Conservation (phyloP, 2,329 filamentous ascomycete species). For the Colletotrichum noveboracense region DNA sequence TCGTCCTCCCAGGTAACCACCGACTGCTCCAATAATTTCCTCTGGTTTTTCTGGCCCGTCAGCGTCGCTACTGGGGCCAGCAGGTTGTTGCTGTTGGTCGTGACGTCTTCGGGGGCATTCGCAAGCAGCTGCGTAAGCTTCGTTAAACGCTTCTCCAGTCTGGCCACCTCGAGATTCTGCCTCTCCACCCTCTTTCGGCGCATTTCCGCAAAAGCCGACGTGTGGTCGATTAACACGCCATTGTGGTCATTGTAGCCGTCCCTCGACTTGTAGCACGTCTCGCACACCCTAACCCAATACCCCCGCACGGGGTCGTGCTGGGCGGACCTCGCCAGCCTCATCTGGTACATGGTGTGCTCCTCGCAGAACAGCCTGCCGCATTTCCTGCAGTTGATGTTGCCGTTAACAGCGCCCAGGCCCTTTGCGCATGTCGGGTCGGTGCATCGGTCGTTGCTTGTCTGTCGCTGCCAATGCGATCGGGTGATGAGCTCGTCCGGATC, state of each 20-base stretch:
- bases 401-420: slow-evolving; percentile 77
- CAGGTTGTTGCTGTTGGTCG: slow-evolving; percentile 57
- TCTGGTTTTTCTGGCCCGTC: slow-evolving; percentile 73
- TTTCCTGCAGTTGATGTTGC: slow-evolving; percentile 89
- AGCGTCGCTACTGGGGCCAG: slow-evolving; percentile 67
- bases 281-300: slow-evolving; percentile 93
- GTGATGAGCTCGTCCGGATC: slow-evolving; percentile 93
- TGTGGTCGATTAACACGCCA: slow-evolving; percentile 75
- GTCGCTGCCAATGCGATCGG: slow-evolving; percentile 85
- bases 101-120: slow-evolving; percentile 71
- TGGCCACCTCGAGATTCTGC: slow-evolving; percentile 83
- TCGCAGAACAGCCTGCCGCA: slow-evolving; percentile 96
- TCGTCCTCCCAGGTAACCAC: slow-evolving; percentile 97
- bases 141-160: slow-evolving; percentile 89
- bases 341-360: slow-evolving; percentile 99
- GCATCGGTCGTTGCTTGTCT: slow-evolving; percentile 77
- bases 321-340: slow-evolving; percentile 91
- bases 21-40: slow-evolving; percentile 86
- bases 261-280: slow-evolving; percentile 98
- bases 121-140: slow-evolving; percentile 86
- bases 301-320: slow-evolving; percentile 89
- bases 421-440: slow-evolving; percentile 88
- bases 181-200: slow-evolving; percentile 82
- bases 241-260: slow-evolving; percentile 93
- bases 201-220: slow-evolving; percentile 70